Percentiles rank a stretch among this genome's conserved stretches.
phyloP scores from a whole-genome alignment of 2,329 filamentous ascomycete species.

The Colletotrichum tamarilloi region DNA sequence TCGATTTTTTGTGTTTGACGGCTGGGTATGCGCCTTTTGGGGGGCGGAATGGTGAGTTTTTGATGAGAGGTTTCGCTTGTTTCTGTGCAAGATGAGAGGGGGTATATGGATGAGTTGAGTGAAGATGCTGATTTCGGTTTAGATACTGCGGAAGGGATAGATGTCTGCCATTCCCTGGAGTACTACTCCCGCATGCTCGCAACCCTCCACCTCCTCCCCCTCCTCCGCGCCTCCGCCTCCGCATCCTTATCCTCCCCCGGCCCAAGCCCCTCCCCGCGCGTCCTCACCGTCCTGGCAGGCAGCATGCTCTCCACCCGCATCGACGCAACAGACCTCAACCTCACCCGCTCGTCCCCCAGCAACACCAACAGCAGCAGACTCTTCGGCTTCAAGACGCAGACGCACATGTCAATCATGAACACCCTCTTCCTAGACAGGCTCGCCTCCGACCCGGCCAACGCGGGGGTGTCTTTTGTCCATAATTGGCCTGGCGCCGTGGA shows the following conservation, averaged over 20 bases:
- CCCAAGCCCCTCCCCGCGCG: slow-evolving; percentile 35
- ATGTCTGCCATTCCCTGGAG: slow-evolving; percentile 50
- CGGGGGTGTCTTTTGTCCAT: slow-evolving; percentile 42
- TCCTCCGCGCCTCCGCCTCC: slow-evolving; percentile 39
- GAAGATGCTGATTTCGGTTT: too few species aligned
- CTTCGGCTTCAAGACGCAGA: slow-evolving; percentile 39
- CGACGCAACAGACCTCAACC: slow-evolving; percentile 39
- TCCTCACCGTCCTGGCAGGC: slow-evolving; percentile 42
- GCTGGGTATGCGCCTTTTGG: slow-evolving; percentile 57
- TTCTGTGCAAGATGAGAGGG: too few species aligned
- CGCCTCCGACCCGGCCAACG: slow-evolving; percentile 33
- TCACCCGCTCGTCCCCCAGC: slow-evolving; percentile 26
- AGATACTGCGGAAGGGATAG: slow-evolving; percentile 55
- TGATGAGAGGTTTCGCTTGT: too few species aligned
- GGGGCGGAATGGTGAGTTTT: slow-evolving; percentile 37
- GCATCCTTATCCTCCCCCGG: slow-evolving; percentile 53
- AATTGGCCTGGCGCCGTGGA: slow-evolving; percentile 44
- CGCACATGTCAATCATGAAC: slow-evolving; percentile 35
- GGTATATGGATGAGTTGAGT: too few species aligned
- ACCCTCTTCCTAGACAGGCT: slow-evolving; percentile 40
- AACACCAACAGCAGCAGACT: slow-evolving; percentile 22
- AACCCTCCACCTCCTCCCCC: slow-evolving; percentile 49
- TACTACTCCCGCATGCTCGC: slow-evolving; percentile 59
- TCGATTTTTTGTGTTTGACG: slow-evolving; percentile 58
- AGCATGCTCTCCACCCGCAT: slow-evolving; percentile 34